Evolutionary conservation across 164 flowering plant species (phyloP).

Genomic region (Chimonanthus salicifolius): DNA sequence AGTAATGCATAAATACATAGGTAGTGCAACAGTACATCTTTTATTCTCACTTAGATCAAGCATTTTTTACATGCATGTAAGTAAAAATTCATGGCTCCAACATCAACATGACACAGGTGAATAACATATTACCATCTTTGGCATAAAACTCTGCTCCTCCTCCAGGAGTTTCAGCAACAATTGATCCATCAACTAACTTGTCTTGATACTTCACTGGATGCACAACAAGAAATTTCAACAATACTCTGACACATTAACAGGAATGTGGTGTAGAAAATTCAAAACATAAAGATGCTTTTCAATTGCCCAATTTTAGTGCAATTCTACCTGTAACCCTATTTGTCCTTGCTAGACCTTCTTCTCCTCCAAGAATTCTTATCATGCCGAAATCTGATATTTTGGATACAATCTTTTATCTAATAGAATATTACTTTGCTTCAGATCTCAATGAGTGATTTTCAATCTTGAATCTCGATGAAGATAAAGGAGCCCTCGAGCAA

Average conservation of each 20-base stretch:
- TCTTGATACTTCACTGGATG: conserved; percentile 48
- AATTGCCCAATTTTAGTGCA: background rate
- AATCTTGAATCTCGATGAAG: no score
- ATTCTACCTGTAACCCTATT: no score
- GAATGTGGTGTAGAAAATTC: background rate
- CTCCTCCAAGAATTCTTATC: no score
- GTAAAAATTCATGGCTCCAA: background rate
- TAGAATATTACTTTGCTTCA: no score
- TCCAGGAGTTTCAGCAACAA: conserved; percentile 50
- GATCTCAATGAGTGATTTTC: no score
- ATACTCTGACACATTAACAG: background rate
- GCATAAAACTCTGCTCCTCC: conserved; percentile 59
- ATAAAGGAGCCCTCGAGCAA: no score
- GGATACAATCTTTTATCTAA: no score
- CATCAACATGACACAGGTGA: background rate
- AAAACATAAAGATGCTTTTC: background rate
- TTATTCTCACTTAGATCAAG: background rate
- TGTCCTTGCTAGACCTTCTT: no score
- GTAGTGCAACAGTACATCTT: background rate
- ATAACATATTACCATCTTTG: conserved; percentile 46
- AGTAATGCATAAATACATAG: background rate
- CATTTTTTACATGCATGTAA: background rate
- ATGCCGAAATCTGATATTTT: no score
- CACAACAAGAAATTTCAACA: conserved; percentile 5
- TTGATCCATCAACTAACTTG: conserved; percentile 40